These are phyloP conservation scores for Juncus effusus DNA, from an alignment of 176 grass and related monocot species.

Conservation along the genomic window DNA sequence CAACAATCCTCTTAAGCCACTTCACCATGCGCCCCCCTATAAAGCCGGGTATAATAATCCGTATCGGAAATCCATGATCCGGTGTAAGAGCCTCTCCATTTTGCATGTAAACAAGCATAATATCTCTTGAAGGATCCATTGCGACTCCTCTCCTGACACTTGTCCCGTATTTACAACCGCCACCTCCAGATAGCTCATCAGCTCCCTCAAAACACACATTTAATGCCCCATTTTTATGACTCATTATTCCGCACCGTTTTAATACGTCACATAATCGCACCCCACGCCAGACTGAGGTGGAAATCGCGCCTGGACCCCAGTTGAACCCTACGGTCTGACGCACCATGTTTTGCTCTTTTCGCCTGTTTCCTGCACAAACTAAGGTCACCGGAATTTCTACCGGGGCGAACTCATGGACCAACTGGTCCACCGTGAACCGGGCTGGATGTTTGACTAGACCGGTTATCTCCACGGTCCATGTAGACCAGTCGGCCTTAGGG, in stretches of 20 bases:
- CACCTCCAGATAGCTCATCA: constrained; percentile 64
- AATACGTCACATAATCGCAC: constrained; percentile 61
- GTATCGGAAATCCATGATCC: constrained; percentile 79
- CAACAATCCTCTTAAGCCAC: constrained; percentile 68
- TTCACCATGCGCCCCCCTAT: constrained; percentile 89
- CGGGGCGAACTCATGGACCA: constrained; percentile 33
- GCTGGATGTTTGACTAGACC: constrained; percentile 53
- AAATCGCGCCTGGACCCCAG: constrained; percentile 69
- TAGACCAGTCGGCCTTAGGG: constrained; percentile 56
- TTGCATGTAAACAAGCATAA: constrained; percentile 90
- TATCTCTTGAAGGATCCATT: constrained; percentile 56
- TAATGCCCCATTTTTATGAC: constrained; percentile 22
- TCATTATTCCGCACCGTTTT: constrained; percentile 48
- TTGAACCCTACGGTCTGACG: constrained; percentile 69
- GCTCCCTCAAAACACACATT: constrained; percentile 80
- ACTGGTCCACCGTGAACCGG: constrained; percentile 63
- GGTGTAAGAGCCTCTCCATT: constrained; percentile 67
- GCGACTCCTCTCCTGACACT: constrained; percentile 52
- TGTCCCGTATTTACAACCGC: constrained; percentile 58
- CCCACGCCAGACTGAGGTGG: constrained; percentile 79
- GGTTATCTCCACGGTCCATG: constrained; percentile 60
- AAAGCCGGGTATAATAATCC: constrained; percentile 66
- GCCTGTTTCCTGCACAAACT: constrained; percentile 67
- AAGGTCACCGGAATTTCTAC: constrained; percentile 65
- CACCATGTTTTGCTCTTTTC: constrained; percentile 87